Evolutionary conservation across 2,329 filamentous ascomycete genomes (phyloP).

Genomic region (Pezicula carpinea): DNA sequence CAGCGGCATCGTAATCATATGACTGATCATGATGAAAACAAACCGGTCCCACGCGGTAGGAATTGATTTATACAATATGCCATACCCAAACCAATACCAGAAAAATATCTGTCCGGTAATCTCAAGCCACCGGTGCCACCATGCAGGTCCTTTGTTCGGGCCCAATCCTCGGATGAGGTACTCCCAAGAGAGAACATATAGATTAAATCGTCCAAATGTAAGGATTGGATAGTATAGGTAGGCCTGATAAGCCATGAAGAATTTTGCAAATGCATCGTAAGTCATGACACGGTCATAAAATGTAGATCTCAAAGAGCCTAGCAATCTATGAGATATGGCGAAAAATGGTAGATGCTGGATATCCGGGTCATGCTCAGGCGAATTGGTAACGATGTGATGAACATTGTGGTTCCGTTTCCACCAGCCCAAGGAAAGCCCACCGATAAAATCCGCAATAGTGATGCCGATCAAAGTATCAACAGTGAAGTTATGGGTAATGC

Average conservation of each 20-base stretch:
- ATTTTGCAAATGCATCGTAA: conserved; percentile 69
- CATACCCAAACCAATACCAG: conserved; percentile 83
- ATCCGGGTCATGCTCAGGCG: conserved; percentile 91
- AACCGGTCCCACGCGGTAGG: conserved; percentile 66
- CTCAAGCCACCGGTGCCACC: conserved; percentile 83
- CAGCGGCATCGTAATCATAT: conserved; percentile 74
- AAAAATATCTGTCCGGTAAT: conserved; percentile 72
- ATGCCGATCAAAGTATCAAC: conserved; percentile 83
- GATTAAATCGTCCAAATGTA: conserved; percentile 78
- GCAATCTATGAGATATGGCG: conserved; percentile 77
- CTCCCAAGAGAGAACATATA: conserved; percentile 77
- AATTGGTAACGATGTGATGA: conserved; percentile 94
- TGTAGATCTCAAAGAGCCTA: conserved; percentile 67
- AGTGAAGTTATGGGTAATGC: conserved; percentile 87
- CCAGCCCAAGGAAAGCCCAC: conserved; percentile 88
- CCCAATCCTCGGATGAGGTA: conserved; percentile 68
- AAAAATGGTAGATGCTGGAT: conserved; percentile 91
- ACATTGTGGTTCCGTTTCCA: conserved; percentile 98
- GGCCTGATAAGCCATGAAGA: conserved; percentile 69
- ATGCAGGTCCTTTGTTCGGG: conserved; percentile 69
- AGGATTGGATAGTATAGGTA: conserved; percentile 82
- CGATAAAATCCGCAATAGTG: conserved; percentile 81
- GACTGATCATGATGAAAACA: conserved; percentile 72
- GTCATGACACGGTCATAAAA: conserved; percentile 80
- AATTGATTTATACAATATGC: conserved; percentile 68